Evolutionary conservation across 192 early-diverging fungal species (phyloP).

Genomic region (Chytriomyces sp.): DNA sequence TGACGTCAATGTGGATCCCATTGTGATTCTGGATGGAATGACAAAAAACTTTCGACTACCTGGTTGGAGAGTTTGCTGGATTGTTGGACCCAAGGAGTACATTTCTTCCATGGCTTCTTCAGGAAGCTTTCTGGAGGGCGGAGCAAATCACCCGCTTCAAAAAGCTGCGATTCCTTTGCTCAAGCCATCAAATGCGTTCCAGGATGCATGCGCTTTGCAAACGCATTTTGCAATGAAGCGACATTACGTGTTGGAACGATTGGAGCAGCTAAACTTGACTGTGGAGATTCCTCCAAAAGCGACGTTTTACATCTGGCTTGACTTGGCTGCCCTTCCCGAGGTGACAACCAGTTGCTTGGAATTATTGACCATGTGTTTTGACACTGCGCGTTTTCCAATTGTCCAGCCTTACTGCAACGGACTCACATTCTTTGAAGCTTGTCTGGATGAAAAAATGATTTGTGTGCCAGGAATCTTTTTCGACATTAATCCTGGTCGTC

Average conservation of each 20-base stretch:
- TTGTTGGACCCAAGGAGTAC: constrained; percentile 57
- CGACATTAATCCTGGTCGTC: constrained; percentile 60
- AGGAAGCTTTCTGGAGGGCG: constrained; percentile 61
- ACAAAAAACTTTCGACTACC: constrained; percentile 56
- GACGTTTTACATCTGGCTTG: constrained; percentile 65
- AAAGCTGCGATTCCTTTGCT: constrained; percentile 56
- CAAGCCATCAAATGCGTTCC: constrained; percentile 42
- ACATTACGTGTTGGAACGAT: constrained; percentile 51
- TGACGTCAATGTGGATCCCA: constrained; percentile 57
- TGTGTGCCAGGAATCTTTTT: constrained; percentile 61
- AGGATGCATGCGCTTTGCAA: constrained; percentile 54
- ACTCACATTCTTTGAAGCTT: constrained; percentile 60
- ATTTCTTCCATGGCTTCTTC: constrained; percentile 56
- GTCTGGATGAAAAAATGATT: constrained; percentile 61
- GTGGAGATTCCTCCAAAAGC: constrained; percentile 51
- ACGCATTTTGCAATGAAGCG: constrained; percentile 55
- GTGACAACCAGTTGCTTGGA: constrained; percentile 8
- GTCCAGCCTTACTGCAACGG: constrained; percentile 57
- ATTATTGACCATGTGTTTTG: neutral
- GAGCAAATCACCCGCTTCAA: constrained; percentile 62
- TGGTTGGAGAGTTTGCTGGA: constrained; percentile 66
- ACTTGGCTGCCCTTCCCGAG: constrained; percentile 50
- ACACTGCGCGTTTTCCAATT: neutral
- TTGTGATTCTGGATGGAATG: constrained; percentile 46
- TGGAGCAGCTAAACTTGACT: constrained; percentile 48